Conservation (phyloP, 768 basidiomycete species). For the Mycena rosella region DNA sequence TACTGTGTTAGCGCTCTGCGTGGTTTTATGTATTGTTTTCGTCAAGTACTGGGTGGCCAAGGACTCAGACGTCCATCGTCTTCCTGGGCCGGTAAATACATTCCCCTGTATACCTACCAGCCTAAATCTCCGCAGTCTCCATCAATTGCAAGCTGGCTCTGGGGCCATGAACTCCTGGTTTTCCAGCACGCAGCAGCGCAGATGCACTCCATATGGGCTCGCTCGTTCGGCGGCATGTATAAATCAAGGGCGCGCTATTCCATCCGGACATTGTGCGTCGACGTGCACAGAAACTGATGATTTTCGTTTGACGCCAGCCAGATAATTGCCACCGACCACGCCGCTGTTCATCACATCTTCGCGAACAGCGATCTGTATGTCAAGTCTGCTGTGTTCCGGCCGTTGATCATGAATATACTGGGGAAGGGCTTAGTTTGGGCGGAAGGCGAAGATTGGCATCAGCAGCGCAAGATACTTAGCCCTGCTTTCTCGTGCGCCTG, state of each 20-base stretch:
- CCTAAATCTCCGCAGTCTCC: background rate
- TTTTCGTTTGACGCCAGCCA: background rate
- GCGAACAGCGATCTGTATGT: conserved; percentile 50
- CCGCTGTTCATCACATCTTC: conserved; percentile 50
- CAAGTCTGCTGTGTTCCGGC: conserved; percentile 48
- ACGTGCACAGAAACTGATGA: background rate
- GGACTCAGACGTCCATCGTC: background rate
- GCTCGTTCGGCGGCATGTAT: background rate
- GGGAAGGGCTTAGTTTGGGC: conserved; percentile 52
- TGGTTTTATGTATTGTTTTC: background rate
- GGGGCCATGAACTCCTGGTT: background rate
- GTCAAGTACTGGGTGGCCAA: background rate
- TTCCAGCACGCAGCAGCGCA: background rate
- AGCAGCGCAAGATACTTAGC: conserved; percentile 48
- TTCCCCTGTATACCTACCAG: background rate
- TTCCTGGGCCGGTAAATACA: background rate
- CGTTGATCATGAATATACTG: conserved; percentile 48
- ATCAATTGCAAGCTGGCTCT: background rate
- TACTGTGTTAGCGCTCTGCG: no score
- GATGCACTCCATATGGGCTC: background rate
- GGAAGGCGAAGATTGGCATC: conserved; percentile 52
- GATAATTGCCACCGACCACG: background rate
- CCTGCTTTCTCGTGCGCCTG: conserved; percentile 52
- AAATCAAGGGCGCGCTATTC: background rate
- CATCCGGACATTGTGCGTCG: background rate